Conservation (phyloP, 1,139 yeast species). For the Kazachstania sp. region DNA sequence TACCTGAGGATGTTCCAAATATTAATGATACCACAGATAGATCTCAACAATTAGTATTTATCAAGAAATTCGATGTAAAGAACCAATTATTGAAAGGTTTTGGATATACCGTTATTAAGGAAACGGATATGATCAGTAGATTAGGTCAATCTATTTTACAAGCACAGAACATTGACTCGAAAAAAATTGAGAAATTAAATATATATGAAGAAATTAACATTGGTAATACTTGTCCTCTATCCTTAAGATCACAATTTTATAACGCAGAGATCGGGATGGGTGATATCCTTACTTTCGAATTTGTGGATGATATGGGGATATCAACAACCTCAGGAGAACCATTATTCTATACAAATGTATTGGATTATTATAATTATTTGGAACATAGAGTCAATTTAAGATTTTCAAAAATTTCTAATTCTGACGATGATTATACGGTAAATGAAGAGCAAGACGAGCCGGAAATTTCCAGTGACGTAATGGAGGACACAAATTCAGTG, state of each 20-base stretch:
- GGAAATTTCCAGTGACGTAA: background rate
- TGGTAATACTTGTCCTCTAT: slow-evolving; percentile 46
- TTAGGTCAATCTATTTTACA: slow-evolving; percentile 42
- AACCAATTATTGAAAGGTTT: slow-evolving; percentile 52
- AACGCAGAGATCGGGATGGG: slow-evolving; percentile 67
- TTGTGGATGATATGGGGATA: slow-evolving; percentile 3
- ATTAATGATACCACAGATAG: slow-evolving; percentile 25
- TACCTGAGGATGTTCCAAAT: slow-evolving; percentile 4
- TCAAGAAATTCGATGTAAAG: slow-evolving; percentile 61
- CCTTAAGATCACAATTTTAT: slow-evolving; percentile 35
- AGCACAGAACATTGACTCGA: slow-evolving; percentile 30
- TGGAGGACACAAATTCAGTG: slow-evolving; percentile 15
- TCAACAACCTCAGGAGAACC: slow-evolving; percentile 2
- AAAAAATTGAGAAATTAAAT: slow-evolving; percentile 32
- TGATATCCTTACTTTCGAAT: slow-evolving; percentile 64
- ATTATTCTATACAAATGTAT: slow-evolving; percentile 34
- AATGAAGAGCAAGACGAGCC: background rate
- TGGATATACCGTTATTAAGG: slow-evolving; percentile 52
- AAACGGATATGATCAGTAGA: slow-evolving; percentile 39
- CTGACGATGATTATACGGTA: slow-evolving; percentile 44
- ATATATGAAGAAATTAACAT: slow-evolving; percentile 68
- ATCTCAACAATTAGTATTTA: slow-evolving; percentile 43
- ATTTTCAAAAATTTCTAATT: slow-evolving; percentile 37
- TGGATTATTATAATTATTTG: slow-evolving; percentile 55
- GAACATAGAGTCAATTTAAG: slow-evolving; percentile 57